These are phyloP conservation scores for Pseudonitzschia pungens DNA, from an alignment of 108 stramenopile species.

Conservation along the genomic window DNA sequence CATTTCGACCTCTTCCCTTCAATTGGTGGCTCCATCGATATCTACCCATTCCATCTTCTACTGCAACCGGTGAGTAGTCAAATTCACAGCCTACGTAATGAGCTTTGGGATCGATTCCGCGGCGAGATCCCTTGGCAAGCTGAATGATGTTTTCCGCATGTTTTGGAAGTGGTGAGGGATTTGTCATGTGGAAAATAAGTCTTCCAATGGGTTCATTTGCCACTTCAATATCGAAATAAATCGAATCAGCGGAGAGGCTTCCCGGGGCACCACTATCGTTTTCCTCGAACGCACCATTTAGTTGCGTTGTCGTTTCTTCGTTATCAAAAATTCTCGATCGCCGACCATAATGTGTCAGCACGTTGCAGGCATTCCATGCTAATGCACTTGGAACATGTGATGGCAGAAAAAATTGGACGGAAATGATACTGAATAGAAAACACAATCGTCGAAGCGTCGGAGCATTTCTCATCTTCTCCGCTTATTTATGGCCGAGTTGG, in stretches of 20 bases:
- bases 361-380: not conserved
- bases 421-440: not conserved
- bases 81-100: conserved; percentile 62
- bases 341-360: not conserved
- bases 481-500: too few relatives aligned
- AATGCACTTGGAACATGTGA: not conserved
- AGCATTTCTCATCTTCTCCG: not conserved
- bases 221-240: conserved; percentile 61
- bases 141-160: conserved; percentile 61
- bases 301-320: not conserved
- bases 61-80: conserved; percentile 44
- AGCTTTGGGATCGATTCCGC: conserved; percentile 52
- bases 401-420: not conserved
- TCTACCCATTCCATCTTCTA: conserved; percentile 48
- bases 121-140: conserved; percentile 38
- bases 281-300: not conserved
- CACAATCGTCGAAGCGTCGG: not conserved
- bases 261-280: not conserved
- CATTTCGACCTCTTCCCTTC: conserved; percentile 57
- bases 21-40: conserved; percentile 68
- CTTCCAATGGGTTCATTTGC: conserved; percentile 45
- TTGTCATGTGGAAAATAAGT: conserved; percentile 48
- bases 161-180: conserved; percentile 50
- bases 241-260: conserved; percentile 16
- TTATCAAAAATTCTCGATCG: not conserved